phyloP scores from a whole-genome alignment of 2,329 filamentous ascomycete species.

The Raffaelea deltoideospora region DNA sequence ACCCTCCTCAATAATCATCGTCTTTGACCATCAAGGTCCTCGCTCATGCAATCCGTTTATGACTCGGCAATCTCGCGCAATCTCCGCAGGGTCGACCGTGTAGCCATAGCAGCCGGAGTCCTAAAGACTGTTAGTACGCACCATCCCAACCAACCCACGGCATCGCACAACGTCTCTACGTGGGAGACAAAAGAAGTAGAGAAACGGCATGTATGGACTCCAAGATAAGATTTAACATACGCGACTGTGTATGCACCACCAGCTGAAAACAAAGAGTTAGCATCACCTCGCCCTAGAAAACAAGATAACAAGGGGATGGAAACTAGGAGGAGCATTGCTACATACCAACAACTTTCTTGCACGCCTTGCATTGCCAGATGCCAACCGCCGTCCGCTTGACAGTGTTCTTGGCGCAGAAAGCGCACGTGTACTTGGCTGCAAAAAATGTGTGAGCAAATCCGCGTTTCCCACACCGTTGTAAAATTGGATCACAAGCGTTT shows the following conservation, averaged over 20 bases:
- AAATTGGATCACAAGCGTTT: too few species aligned
- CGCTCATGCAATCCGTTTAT: too few species aligned
- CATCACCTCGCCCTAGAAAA: not conserved
- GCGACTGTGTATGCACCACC: slow-evolving; percentile 91
- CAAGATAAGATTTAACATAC: too few species aligned
- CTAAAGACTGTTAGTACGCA: slow-evolving; percentile 26
- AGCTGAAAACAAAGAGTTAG: slow-evolving; percentile 18
- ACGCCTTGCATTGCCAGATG: slow-evolving; percentile 88
- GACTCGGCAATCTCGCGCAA: slow-evolving; percentile 96
- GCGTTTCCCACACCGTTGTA: too few species aligned
- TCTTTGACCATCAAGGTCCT: not conserved
- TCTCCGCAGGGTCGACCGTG: slow-evolving; percentile 91
- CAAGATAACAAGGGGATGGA: not conserved
- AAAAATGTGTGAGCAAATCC: too few species aligned
- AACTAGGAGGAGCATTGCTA: not conserved
- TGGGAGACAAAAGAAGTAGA: too few species aligned
- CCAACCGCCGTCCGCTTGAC: slow-evolving; percentile 50
- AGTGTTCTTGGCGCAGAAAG: slow-evolving; percentile 95
- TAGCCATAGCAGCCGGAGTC: slow-evolving; percentile 83
- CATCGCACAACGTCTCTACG: too few species aligned
- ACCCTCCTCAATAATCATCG: not conserved
- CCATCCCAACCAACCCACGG: too few species aligned
- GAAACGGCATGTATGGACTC: not conserved
- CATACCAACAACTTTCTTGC: slow-evolving; percentile 70
- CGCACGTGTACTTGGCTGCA: slow-evolving; percentile 93